Evolutionary conservation across 2,329 filamentous ascomycete genomes (phyloP).

Genomic region (Aspergillus japonicus): DNA sequence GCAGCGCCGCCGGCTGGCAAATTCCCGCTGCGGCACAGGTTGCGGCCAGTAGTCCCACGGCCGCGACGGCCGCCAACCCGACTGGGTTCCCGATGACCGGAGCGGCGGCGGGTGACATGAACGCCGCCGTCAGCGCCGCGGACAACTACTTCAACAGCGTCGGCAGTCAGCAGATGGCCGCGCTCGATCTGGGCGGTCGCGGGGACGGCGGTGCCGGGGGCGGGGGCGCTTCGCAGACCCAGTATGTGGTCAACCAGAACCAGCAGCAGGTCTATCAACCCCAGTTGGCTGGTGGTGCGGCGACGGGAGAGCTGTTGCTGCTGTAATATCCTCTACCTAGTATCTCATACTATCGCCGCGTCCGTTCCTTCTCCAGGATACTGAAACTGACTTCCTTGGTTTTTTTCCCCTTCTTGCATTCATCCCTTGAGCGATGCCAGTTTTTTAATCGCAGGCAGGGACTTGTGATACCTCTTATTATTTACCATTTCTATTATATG

Average conservation of each 20-base stretch:
- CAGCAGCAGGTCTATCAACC: constrained; percentile 74
- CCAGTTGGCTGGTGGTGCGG: constrained; percentile 60
- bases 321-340: constrained; percentile 44
- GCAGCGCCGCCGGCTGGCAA: constrained; percentile 28
- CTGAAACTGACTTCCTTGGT: constrained; percentile 6
- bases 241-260: constrained; percentile 76
- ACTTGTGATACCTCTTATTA: constrained; percentile 15
- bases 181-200: constrained; percentile 65
- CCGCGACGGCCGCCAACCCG: constrained; percentile 26
- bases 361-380: background rate
- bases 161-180: constrained; percentile 70
- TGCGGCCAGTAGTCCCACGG: constrained; percentile 6
- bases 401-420: background rate
- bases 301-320: constrained; percentile 70
- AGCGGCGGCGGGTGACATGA: constrained; percentile 52
- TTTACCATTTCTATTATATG: background rate
- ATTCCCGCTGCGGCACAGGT: constrained; percentile 37
- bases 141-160: constrained; percentile 85
- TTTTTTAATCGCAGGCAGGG: constrained; percentile 8
- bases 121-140: constrained; percentile 75
- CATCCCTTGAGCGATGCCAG: constrained; percentile 9
- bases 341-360: background rate
- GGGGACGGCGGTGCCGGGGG: constrained; percentile 66
- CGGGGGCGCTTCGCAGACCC: constrained; percentile 49
- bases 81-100: constrained; percentile 34